These are phyloP conservation scores for Entrophospora sp. DNA, from an alignment of 192 early-diverging fungal genomes.

Conservation along the genomic window DNA sequence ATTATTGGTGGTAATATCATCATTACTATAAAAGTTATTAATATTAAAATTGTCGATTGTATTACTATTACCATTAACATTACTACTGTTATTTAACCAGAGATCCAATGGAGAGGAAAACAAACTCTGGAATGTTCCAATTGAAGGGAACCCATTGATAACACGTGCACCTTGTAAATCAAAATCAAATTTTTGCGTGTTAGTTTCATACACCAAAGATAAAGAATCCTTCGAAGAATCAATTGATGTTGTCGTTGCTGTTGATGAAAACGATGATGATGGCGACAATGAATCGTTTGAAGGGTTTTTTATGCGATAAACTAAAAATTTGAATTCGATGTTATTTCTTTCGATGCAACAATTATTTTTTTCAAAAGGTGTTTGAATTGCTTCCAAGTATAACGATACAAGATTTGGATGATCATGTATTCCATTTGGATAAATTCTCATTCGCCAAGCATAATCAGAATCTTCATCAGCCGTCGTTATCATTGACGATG, in stretches of 20 bases:
- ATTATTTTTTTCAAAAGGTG: background rate
- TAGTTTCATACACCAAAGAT: background rate
- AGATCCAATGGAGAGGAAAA: too few species aligned
- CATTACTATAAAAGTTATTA: too few species aligned
- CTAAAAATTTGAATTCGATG: background rate
- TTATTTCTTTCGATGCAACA: background rate
- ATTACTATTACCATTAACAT: too few species aligned
- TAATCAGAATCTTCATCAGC: conserved; percentile 2
- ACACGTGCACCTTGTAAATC: background rate
- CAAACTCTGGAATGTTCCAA: background rate
- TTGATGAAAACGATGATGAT: background rate
- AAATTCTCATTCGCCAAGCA: conserved; percentile 5
- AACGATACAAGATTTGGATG: background rate
- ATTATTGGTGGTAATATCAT: too few species aligned
- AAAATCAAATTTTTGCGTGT: background rate
- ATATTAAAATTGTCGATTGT: too few species aligned
- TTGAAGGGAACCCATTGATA: background rate
- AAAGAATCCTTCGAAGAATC: background rate
- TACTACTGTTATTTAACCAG: too few species aligned
- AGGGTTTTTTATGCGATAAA: background rate
- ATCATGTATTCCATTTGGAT: conserved; percentile 10
- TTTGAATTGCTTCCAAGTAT: conserved; percentile 9
- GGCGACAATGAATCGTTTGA: background rate
- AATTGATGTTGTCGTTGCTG: background rate
- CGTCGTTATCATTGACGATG: too few species aligned